Base-by-base conservation (phyloP, 129 eudicot species). In the Centaurea solstitialis region DNA sequence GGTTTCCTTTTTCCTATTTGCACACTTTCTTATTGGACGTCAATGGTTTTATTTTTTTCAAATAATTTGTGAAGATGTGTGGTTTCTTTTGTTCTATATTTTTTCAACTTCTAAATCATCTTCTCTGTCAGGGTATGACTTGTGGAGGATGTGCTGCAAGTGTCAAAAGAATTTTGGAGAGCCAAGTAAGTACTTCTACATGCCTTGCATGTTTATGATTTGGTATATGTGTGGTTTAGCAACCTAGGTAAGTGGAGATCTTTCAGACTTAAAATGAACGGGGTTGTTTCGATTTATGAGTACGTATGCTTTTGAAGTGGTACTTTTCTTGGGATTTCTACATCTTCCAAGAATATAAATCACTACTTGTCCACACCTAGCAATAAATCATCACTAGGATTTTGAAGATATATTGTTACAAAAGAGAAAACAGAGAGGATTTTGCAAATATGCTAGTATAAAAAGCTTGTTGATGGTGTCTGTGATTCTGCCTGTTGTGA, bases 121-220 rank as follows among this genome's bases (percentile, higher is more conserved):
- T 64, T 72, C 17, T 81, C 61, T 86, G 47, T 79, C 65, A 95
- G 99, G 99, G 99, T 47, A 95, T 95, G 99, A 81, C 92, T 10
- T 95, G 99, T 70, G 99, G 99, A 65, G 99, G 99, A 13, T 95
- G 99, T 84, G 94, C 93, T 30, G 97, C 97, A n/a, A 93, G 91
- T 62, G 99, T 95, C 81, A 95, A 93, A 92, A 83, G 96, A 76
- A 95, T 95, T 81, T 85, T 95, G 68, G 99, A 95, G 75, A 89
- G 88, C 81, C 98, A 88, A 83, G 99, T 95, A 79, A 84, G 99
- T 82, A 35, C 22, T 68, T 75, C 28, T 50, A 21, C 65, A 1
- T 28, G 75, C 18, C 50, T 71, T 76, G 59, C 71, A 70, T 65
- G n/a, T 18, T 18, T 65, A 13, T 59, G 21, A 28, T 77, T 80